Conservation (phyloP, 129 eudicot species). For the Lactuca saligna region DNA sequence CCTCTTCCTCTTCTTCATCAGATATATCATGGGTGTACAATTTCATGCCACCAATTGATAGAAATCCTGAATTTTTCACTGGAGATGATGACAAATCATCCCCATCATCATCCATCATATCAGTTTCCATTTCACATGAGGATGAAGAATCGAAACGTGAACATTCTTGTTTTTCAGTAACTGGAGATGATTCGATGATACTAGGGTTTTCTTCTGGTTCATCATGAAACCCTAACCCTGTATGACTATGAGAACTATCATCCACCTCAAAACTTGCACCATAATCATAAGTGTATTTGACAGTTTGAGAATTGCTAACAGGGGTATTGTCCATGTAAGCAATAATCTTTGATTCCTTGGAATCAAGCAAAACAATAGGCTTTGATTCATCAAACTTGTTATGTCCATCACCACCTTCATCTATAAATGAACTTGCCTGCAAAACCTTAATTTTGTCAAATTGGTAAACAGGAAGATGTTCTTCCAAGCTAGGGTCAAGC, state of each 20-base stretch:
- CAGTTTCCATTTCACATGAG: slow-evolving; percentile 33
- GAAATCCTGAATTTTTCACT: slow-evolving; percentile 58
- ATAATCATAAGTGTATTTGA: slow-evolving; percentile 60
- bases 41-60: slow-evolving; percentile 76
- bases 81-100: slow-evolving; percentile 40
- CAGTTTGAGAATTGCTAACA: slow-evolving; percentile 36
- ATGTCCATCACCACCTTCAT: slow-evolving; percentile 33
- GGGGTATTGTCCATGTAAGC: slow-evolving; percentile 66
- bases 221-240: slow-evolving; percentile 75
- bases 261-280: slow-evolving; percentile 56
- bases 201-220: slow-evolving; percentile 39
- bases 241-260: slow-evolving; percentile 60
- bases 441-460: slow-evolving; percentile 24
- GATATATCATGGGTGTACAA: slow-evolving; percentile 77
- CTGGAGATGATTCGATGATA: slow-evolving; percentile 30
- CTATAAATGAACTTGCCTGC: slow-evolving; percentile 40
- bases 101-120: slow-evolving; percentile 35
- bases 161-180: slow-evolving; percentile 35
- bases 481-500: not conserved
- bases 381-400: slow-evolving; percentile 35
- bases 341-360: slow-evolving; percentile 46
- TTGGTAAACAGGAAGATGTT: not conserved
- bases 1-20: slow-evolving; percentile 51
- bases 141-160: slow-evolving; percentile 27
- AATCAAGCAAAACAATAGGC: slow-evolving; percentile 60